Evolutionary conservation across 2,329 filamentous ascomycete genomes (phyloP).

Genomic region (Cadophora sp.): DNA sequence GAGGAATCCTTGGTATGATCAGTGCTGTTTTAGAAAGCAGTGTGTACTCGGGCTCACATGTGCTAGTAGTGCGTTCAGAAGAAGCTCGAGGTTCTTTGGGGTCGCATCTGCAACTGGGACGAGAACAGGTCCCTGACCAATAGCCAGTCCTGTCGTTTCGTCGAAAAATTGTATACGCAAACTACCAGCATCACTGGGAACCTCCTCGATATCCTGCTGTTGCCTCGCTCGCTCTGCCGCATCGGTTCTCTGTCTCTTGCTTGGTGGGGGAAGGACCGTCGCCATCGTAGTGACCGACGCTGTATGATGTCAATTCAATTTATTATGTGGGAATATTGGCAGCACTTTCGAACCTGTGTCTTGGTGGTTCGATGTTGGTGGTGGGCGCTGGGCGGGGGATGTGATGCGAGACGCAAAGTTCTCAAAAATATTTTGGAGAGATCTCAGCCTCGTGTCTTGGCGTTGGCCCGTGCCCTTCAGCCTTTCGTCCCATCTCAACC

Average conservation of each 20-base stretch:
- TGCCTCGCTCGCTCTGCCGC: slow-evolving; percentile 72
- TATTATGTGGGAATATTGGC: background rate
- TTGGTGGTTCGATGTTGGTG: background rate
- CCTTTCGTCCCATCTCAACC: slow-evolving; percentile 1
- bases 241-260: slow-evolving; percentile 84
- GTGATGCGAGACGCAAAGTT: slow-evolving; percentile 19
- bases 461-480: slow-evolving; percentile 24
- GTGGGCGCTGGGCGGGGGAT: background rate
- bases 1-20: slow-evolving; percentile 55
- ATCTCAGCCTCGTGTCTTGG: slow-evolving; percentile 38
- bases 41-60: slow-evolving; percentile 56
- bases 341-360: background rate
- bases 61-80: slow-evolving; percentile 84
- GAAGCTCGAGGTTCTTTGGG: slow-evolving; percentile 86
- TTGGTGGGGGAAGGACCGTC: slow-evolving; percentile 82
- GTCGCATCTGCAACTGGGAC: slow-evolving; percentile 85
- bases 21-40: background rate
- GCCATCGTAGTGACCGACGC: slow-evolving; percentile 63
- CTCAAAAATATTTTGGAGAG: slow-evolving; percentile 30
- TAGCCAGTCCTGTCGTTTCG: slow-evolving; percentile 76
- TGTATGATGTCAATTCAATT: background rate
- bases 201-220: slow-evolving; percentile 76
- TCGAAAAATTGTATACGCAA: slow-evolving; percentile 90
- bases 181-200: slow-evolving; percentile 73
- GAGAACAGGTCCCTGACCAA: slow-evolving; percentile 63